Evolutionary conservation across 2,329 filamentous ascomycete species (phyloP).

Genomic region (Fonsecaea monophora): DNA sequence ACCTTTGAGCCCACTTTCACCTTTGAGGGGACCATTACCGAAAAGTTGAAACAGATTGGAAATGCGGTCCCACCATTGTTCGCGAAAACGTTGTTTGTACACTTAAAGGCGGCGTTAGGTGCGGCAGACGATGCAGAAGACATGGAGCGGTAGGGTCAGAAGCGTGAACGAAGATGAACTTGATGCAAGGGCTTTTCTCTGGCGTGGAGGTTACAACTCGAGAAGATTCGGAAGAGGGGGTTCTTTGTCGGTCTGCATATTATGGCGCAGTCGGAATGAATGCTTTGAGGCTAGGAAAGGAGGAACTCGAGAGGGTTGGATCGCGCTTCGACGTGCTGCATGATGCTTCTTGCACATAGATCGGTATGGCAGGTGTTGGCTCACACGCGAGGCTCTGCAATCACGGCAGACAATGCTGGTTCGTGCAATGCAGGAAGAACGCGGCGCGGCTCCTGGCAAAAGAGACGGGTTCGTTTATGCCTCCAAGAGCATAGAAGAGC

Average conservation of each 20-base stretch:
- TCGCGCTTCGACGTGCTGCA: no score
- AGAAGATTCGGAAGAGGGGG: neutral
- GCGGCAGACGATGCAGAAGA: conserved; percentile 43
- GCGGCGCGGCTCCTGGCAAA: neutral
- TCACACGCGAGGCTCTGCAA: neutral
- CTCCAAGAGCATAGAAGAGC: neutral
- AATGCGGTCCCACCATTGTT: conserved; percentile 75
- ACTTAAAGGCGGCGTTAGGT: conserved; percentile 48
- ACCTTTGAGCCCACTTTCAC: conserved; percentile 69
- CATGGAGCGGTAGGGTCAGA: neutral
- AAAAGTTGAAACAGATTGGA: conserved; percentile 69
- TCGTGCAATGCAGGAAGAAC: neutral
- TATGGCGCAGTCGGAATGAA: neutral
- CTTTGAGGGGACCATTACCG: conserved; percentile 58
- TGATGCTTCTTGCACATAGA: no score
- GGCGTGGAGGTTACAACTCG: neutral
- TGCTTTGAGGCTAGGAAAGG: no score
- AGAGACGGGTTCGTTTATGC: neutral
- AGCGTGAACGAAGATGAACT: neutral
- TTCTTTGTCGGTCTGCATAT: neutral
- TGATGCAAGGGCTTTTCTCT: neutral
- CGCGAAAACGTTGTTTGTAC: conserved; percentile 49
- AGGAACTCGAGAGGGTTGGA: neutral
- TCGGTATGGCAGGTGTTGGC: no score
- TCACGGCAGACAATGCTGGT: neutral